A percentile compares a stretch with the other conserved stretches of the same genome.
phyloP scores from a whole-genome alignment of 2,329 filamentous ascomycete genomes.

The Blastomyces gilchristii region DNA sequence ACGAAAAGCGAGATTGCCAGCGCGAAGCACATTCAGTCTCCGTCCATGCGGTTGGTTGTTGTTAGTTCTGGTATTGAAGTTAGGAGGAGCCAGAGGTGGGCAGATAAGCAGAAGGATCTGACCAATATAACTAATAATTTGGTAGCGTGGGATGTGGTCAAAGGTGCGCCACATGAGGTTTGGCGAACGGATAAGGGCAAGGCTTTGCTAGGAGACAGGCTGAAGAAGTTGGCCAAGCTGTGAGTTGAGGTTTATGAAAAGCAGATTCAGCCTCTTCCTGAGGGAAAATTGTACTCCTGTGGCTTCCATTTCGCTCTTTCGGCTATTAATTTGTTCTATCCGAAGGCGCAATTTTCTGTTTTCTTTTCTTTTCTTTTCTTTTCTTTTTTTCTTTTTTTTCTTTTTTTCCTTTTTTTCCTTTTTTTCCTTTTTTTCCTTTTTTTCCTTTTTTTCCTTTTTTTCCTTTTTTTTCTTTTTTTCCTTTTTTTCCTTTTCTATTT shows the following conservation, averaged over 20 bases:
- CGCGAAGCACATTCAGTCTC: slow-evolving; percentile 67
- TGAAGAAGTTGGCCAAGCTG: slow-evolving; percentile 53
- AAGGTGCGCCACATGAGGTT: slow-evolving; percentile 72
- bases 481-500: not conserved
- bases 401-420: no score
- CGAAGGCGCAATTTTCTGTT: not conserved
- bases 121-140: slow-evolving; percentile 70
- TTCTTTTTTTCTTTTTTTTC: not conserved
- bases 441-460: not conserved
- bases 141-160: slow-evolving; percentile 74
- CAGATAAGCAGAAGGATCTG: slow-evolving; percentile 72
- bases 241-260: slow-evolving; percentile 8
- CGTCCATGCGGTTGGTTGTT: slow-evolving; percentile 65
- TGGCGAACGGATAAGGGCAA: slow-evolving; percentile 69
- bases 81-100: slow-evolving; percentile 60
- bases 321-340: slow-evolving; percentile 1
- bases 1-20: slow-evolving; percentile 72
- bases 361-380: not conserved
- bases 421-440: not conserved
- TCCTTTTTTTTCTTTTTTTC: not conserved
- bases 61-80: slow-evolving; percentile 71
- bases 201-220: slow-evolving; percentile 63
- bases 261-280: not conserved
- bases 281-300: not conserved
- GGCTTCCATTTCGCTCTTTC: not conserved